Evolutionary conservation across 306 rosid genomes (phyloP), one percentile per base, ranked within the genome.

Genomic region (Medicago ruthenica): DNA sequence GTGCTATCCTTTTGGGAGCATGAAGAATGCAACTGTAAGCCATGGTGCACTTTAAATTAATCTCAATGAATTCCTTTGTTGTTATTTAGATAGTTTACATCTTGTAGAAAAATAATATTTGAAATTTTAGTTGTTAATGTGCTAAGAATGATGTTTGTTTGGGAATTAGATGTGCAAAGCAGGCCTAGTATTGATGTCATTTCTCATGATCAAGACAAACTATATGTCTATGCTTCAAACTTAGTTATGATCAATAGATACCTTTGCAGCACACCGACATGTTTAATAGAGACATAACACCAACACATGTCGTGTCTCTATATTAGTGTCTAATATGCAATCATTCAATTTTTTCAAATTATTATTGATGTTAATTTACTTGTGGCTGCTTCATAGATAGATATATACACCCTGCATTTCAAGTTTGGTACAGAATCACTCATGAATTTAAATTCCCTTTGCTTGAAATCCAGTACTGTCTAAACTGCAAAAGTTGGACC

Each of bases 1-100:
- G 4, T 83, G 86, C 76, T 75, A 55, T 21, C 67, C 83, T 18
- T 78, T 83, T 57, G 79, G 78, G 31, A 79, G 66, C 50, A 74
- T 18, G 44, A 79, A 71, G 78, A 83, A 74, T 48, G 71, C 66
- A 55, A 37, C 36, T 78, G 77, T 64, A 75, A 78, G 79, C 72
- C 78, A 62, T 68, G 73, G 63, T 67, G 73, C 34, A 4, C 72
- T 51, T 22, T 83, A 47, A 31, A 45, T 41, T 66, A 1, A 71
- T 68, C 39, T 75, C 9, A 9, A 10, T 76, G n/a, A 9, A 16
- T 68, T 18, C 3, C 7, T 68, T 74, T 13, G 20, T 20, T 71
- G 0, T 82, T 63, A 14, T 62, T 61, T 70, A 21, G 76, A 16
- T 78, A 3, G 3, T 73, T 61, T 82, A 17, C 37, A 82, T 67